Conservation (phyloP, 139 green algal genomes). For the Tetradesmus lagerheimii region DNA sequence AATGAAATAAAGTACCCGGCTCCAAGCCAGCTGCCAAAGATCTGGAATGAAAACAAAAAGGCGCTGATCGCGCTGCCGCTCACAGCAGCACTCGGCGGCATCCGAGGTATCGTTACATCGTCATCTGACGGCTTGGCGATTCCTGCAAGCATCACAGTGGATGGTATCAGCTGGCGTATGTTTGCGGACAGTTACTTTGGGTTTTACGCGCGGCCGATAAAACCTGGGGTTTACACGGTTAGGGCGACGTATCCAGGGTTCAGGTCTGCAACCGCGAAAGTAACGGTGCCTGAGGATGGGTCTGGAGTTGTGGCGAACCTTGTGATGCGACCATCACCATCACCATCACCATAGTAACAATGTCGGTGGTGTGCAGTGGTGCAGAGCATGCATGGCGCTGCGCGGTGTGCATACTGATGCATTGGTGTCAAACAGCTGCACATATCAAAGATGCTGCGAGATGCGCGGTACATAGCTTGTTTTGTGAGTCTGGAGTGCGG, state of each 20-base stretch:
- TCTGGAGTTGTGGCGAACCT: conserved; percentile 9
- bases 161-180: conserved; percentile 54
- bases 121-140: background rate
- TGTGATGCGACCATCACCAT: background rate
- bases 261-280: background rate
- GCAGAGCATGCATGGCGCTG: no score
- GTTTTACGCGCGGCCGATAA: conserved; percentile 66
- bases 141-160: conserved; percentile 36
- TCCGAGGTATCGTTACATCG: background rate
- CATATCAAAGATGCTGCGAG: no score
- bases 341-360: no score
- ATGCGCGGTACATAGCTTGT: no score
- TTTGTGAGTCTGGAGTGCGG: no score
- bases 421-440: no score
- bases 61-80: conserved; percentile 74
- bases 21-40: conserved; percentile 50
- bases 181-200: conserved; percentile 46
- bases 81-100: conserved; percentile 58
- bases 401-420: no score
- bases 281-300: conserved; percentile 33
- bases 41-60: conserved; percentile 78
- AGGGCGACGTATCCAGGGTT: conserved; percentile 11
- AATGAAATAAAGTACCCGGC: conserved; percentile 81
- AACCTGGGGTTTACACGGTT: conserved; percentile 73
- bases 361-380: no score